Evolutionary conservation across 1,284 basidiomycete genomes (phyloP), one percentile per base, ranked within the genome.

Genomic region (Boletellus deceptivus): DNA sequence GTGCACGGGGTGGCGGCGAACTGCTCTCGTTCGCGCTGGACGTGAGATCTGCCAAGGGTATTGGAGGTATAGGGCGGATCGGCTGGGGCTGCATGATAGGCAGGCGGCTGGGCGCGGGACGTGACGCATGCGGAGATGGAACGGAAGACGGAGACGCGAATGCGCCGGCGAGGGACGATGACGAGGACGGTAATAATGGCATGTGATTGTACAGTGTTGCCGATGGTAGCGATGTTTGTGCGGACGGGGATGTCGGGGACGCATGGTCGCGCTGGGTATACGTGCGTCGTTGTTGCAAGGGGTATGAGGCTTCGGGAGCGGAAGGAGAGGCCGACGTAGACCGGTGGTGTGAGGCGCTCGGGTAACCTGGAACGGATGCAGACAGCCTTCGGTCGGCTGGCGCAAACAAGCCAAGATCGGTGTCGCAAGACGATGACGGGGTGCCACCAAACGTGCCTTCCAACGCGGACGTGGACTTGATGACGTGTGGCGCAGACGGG

Each of bases 51-150:
- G 74, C 72, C 29, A 81, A 68, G 22, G 78, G 76, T 34, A 81
- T 70, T 48, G 77, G 76, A 11, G 79, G 79, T 62, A 81, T 81
- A 14, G 70, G 73, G 24, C 79, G 75, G 41, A 71, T 75, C 40
- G 79, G 79, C 52, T 78, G 79, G 17, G 79, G 79, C 58, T 82
- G 79, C 52, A 75, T 66, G 35, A 80, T 67, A 48, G 74, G 72
- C 36, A 78, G 56, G 13, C 61, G 55, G 29, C 37, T 41, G 20
- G 57, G 40, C 29, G 51, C 48, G 43, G 56, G 49, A 45, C 59
- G 62, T 43, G 59, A 52, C 34, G 52, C 44, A 44, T 52, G 47
- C 5, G 47, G 43, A 42, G 53, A 48, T 43, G 53, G 53, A 8
- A 36, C 47, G 36, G 58, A 48, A 33, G 63, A 13, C 11, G 22